These are phyloP conservation scores for Zostera marina DNA, from an alignment of 116 monocot species.

Conservation along the genomic window DNA sequence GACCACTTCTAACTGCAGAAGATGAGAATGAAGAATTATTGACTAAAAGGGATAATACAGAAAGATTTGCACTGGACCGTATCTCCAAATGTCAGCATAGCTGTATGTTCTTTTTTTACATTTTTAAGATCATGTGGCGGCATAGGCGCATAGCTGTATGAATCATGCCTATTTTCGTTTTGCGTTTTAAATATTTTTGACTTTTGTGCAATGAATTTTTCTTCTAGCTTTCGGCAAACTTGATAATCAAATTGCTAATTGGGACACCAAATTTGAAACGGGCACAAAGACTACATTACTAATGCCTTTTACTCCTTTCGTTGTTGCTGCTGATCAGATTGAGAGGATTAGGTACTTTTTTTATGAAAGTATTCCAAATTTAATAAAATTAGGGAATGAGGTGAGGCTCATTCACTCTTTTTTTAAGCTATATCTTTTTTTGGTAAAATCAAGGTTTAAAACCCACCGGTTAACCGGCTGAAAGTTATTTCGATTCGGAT, in stretches of 20 bases:
- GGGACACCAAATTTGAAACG: conserved; percentile 85
- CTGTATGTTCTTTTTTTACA: conserved; percentile 24
- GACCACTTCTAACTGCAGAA: conserved; percentile 60
- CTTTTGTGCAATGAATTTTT: conserved; percentile 3
- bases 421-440: too few species aligned
- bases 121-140: not conserved
- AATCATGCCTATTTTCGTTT: conserved; percentile 2
- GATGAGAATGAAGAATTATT: conserved; percentile 67
- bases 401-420: too few species aligned
- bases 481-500: too few species aligned
- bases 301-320: conserved; percentile 72
- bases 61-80: conserved; percentile 49
- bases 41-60: conserved; percentile 52
- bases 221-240: conserved; percentile 50
- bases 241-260: conserved; percentile 69
- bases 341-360: conserved; percentile 50
- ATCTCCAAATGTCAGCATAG: conserved; percentile 81
- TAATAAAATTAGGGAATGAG: too few species aligned
- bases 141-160: too few species aligned
- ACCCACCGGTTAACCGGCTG: too few species aligned
- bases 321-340: conserved; percentile 89
- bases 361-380: not conserved
- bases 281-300: conserved; percentile 56
- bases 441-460: too few species aligned
- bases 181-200: not conserved